Base-by-base conservation (phyloP, 1,284 basidiomycete genomes). In the Coniferiporia sulphurascens region DNA sequence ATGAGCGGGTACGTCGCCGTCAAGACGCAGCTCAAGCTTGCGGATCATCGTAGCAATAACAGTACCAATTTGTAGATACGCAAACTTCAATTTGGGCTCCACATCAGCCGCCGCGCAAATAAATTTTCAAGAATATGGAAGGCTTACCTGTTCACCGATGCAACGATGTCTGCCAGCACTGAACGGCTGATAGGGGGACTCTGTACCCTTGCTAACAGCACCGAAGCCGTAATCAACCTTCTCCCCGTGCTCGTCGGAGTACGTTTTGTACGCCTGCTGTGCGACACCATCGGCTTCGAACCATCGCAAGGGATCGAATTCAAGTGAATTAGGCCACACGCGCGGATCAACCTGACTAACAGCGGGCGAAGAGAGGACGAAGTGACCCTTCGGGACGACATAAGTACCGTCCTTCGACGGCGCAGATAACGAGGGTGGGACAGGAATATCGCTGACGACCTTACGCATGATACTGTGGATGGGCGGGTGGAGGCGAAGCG, bases 161-260 rank as follows among this genome's bases (percentile, higher is more conserved):
- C 95, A 98, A 59, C 95, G 80, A 75, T 98, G 95, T 66, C 93
- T 81, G 27, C 95, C 96, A 49, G 96, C 95, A 60, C 96, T 96
- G 69, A 99, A 99, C 1, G 96, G 97, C 70, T 96, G 89, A 72
- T 98, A 98, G 35, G 87, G 86, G 62, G 86, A 90, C 64, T 93
- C 90, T 10, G 93, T 95, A 52, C 93, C 93, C 74, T 95, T 96
- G 73, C 88, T 91, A 48, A 97, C 92, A 67, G 84, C 84, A 56
- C 96, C 97, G 72, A 94, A 99, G 0, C 96, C 97, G 68, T 91
- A 99, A 74, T 99, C 96, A 61, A 97, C 81, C 77, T 93, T 94
- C 72, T 96, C 92, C 55, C 89, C 91, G 35, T 74, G 75, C 65
- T 84, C 85, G 66, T 91, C 90, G 54, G 78, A 73, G 71, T 95